Evolutionary conservation across 2,329 filamentous ascomycete genomes (phyloP).

Genomic region (Elsinoe arachidis): DNA sequence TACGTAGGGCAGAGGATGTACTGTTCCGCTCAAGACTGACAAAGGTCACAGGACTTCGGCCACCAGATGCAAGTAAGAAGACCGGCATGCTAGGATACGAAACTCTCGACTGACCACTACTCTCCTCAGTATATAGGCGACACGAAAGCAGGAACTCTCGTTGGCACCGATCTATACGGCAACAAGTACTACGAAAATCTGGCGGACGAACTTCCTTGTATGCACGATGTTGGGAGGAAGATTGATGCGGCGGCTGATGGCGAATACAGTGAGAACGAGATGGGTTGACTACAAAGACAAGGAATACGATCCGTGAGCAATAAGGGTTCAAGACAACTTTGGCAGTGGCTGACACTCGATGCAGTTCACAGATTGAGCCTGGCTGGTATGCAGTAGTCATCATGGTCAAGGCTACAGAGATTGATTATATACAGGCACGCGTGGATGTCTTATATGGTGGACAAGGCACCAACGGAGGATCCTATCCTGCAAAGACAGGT

Average conservation of each 20-base stretch:
- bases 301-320: constrained; percentile 65
- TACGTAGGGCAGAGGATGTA: constrained; percentile 32
- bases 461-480: constrained; percentile 75
- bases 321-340: not conserved
- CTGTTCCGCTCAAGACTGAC: constrained; percentile 26
- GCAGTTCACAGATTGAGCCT: constrained; percentile 75
- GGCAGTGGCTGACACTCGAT: constrained; percentile 30
- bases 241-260: not conserved
- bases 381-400: constrained; percentile 54
- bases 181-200: constrained; percentile 98
- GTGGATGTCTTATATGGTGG: constrained; percentile 91
- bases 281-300: constrained; percentile 95
- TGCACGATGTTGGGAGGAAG: constrained; percentile 27
- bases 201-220: constrained; percentile 80
- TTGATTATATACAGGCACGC: constrained; percentile 57
- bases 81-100: constrained; percentile 16
- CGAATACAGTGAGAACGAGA: constrained; percentile 67
- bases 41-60: constrained; percentile 62
- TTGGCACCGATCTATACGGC: constrained; percentile 80
- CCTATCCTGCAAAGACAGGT: constrained; percentile 57
- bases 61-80: constrained; percentile 77
- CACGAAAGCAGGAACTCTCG: constrained; percentile 83
- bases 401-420: not conserved
- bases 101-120: constrained; percentile 21
- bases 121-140: constrained; percentile 49